These are phyloP conservation scores for Eutypa lata DNA, from an alignment of 2,329 filamentous ascomycete species.

Conservation along the genomic window DNA sequence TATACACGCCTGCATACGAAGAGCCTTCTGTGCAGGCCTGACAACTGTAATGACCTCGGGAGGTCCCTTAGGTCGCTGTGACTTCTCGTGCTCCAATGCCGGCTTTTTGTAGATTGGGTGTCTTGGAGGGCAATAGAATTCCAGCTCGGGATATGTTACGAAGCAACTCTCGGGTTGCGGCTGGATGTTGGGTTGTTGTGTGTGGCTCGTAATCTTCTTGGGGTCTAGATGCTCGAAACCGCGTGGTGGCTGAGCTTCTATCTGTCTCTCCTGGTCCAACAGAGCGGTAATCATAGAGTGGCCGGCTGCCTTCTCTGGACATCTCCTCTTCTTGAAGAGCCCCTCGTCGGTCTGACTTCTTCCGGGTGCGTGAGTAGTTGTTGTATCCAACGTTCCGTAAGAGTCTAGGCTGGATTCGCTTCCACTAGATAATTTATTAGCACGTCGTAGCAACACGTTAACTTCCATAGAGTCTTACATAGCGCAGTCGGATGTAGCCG, in stretches of 20 bases:
- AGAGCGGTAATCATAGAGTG: no score
- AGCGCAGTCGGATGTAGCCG: neutral
- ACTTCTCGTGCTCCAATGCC: neutral
- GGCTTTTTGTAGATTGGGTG: neutral
- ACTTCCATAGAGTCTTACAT: neutral
- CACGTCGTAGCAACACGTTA: neutral
- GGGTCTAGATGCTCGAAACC: neutral
- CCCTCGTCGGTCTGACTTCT: neutral
- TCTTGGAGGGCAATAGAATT: neutral
- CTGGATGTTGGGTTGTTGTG: neutral
- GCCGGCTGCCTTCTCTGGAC: neutral
- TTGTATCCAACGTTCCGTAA: neutral
- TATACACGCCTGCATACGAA: neutral
- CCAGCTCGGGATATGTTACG: neutral
- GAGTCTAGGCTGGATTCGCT: neutral
- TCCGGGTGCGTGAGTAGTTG: neutral
- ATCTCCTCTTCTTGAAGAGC: neutral
- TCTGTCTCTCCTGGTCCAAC: neutral
- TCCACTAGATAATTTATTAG: neutral
- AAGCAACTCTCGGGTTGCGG: neutral
- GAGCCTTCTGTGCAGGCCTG: neutral
- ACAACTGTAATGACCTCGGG: neutral
- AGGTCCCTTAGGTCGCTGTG: neutral
- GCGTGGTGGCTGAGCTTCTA: neutral
- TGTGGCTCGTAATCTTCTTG: neutral